Base-by-base conservation (phyloP, 208 protist genomes). In the Leishmania tarentolae region DNA sequence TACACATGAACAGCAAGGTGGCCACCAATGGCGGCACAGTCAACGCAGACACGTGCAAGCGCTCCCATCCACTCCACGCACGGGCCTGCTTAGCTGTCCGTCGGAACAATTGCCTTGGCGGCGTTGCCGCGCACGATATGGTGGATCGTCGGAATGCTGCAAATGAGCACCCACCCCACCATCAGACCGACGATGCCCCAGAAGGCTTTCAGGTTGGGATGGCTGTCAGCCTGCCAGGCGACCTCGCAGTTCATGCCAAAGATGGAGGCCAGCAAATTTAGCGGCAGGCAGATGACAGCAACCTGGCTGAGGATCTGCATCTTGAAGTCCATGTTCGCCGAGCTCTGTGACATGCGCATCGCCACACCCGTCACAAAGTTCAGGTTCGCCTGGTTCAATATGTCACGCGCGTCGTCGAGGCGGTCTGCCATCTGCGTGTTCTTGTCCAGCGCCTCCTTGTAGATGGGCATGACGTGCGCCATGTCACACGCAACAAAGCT, bases 211-310 rank as follows among this genome's bases (percentile, higher is more conserved):
- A 97, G 87, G 70, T 89, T 87, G 74, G 79, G 70, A 84, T 93
- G 74, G 9, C 75, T 75, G 75, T 93, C 91, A 13, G 70, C 46
- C 82, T 95, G 91, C 71, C 87, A 96, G 66, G 96, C 94, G 31
- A 98, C 92, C 72, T 88, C 83, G 80, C 90, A 94, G 85, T 98
- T 98, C 94, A 98, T 98, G 70, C 96, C 96, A 63, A 97, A 97
- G 61, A 97, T 91, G 63, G 89, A 91, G 57, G 92, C 88, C 44
- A 98, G 17, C 13, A 98, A 79, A 75, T 96, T 98, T 13, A 97
- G 88, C 63, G 96, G 96, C 50, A 98, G 90, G 79, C 89, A 95
- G 42, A 95, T 91, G 19, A 89, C 92, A 24, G 94, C 91, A 53
- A 97, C 90, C 83, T 95, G 89, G 19, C 91, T 88, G 0, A 97